A percentile compares a stretch with the other conserved stretches of the same genome.
Evolutionary conservation across 2,329 filamentous ascomycete species (phyloP).

Genomic region (Rhytidhysteron rufulum): DNA sequence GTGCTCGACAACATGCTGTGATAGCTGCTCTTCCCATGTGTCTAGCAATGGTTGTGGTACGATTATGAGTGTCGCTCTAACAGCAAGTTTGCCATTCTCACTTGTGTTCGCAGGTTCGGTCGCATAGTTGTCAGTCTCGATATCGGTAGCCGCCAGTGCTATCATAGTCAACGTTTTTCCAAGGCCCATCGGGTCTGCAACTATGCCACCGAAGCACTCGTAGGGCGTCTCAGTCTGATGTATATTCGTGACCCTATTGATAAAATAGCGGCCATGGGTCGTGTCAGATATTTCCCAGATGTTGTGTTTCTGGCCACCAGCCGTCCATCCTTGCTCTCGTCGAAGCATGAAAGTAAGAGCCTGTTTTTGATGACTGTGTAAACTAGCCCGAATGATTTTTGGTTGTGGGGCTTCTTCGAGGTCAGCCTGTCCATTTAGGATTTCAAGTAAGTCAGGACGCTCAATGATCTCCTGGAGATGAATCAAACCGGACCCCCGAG

Average conservation of each 20-base stretch:
- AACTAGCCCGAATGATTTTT: too few relatives aligned
- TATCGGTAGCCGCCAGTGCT: conserved; percentile 4
- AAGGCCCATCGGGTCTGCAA: conserved; percentile 87
- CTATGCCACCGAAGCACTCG: conserved; percentile 67
- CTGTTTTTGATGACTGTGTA: conserved; percentile 41
- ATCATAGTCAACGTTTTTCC: conserved; percentile 60
- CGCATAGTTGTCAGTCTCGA: background rate
- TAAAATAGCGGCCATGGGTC: too few relatives aligned
- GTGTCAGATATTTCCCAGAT: too few relatives aligned
- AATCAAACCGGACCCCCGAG: conserved; percentile 1
- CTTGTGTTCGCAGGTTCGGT: conserved; percentile 55
- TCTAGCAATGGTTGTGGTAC: background rate
- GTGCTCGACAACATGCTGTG: too few relatives aligned
- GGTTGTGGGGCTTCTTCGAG: too few relatives aligned
- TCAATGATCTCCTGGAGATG: conserved; percentile 5
- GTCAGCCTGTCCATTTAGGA: too few relatives aligned
- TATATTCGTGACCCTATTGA: conserved; percentile 29
- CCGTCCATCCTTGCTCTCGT: conserved; percentile 38
- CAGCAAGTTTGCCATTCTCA: conserved; percentile 74
- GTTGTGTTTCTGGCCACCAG: too few relatives aligned
- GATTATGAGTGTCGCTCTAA: conserved; percentile 44
- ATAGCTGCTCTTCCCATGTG: background rate
- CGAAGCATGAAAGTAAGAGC: conserved; percentile 43
- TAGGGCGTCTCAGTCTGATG: conserved; percentile 54
- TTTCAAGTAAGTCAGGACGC: conserved; percentile 6